Percentiles rank a stretch among this genome's conserved stretches.
Conservation (phyloP, 345 rosid genomes). For the Ceriops tagal region DNA sequence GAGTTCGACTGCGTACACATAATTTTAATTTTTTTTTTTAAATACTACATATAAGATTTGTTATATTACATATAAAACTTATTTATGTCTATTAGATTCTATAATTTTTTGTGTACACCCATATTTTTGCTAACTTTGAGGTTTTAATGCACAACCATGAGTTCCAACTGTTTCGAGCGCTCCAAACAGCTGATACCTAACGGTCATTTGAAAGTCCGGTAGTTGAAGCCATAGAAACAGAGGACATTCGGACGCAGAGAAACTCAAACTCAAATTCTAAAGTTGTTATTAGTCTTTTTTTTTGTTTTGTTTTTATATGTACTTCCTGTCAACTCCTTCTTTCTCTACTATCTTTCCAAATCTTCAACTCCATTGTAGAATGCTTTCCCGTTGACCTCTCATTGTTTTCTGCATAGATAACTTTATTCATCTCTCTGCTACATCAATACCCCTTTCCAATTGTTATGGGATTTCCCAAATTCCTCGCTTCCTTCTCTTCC, state of each 20-base stretch:
- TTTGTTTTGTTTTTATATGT: too few relatives aligned
- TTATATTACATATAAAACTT: too few relatives aligned
- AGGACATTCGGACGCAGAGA: background rate
- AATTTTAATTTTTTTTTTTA: too few relatives aligned
- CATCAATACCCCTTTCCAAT: background rate
- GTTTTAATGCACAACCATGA: too few relatives aligned
- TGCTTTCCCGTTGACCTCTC: background rate
- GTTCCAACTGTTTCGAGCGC: slow-evolving; percentile 2
- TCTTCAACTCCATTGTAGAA: slow-evolving; percentile 16
- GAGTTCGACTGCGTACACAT: too few relatives aligned
- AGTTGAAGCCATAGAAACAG: slow-evolving; percentile 26
- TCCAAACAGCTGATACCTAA: slow-evolving; percentile 32
- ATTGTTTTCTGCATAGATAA: background rate
- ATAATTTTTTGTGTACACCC: too few relatives aligned
- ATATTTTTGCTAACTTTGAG: too few relatives aligned
- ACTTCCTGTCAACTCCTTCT: background rate
- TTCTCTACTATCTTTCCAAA: slow-evolving; percentile 44
- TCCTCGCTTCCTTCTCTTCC: slow-evolving; percentile 29
- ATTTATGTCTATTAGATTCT: too few relatives aligned
- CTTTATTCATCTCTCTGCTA: background rate
- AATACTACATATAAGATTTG: too few relatives aligned
- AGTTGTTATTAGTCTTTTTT: too few relatives aligned
- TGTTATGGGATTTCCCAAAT: slow-evolving; percentile 38
- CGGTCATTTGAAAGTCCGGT: slow-evolving; percentile 51
- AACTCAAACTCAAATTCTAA: background rate